These are phyloP conservation scores for Cryphonectria carpinicola DNA, from an alignment of 2,329 filamentous ascomycete species.

Conservation along the genomic window DNA sequence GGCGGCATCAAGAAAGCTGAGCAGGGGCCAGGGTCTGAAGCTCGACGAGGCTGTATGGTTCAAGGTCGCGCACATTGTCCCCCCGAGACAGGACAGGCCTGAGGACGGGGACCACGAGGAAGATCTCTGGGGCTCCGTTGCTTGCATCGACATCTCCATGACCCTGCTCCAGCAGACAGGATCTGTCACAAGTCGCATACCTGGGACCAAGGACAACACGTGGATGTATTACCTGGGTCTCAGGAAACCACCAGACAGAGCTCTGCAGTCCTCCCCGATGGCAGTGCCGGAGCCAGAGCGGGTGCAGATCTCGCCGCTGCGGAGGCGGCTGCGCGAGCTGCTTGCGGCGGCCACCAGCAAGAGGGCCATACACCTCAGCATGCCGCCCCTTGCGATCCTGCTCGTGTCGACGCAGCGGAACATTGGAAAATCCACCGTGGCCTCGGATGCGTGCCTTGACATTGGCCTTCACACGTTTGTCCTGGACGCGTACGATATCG, in stretches of 20 bases:
- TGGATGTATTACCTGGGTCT: slow-evolving; percentile 92
- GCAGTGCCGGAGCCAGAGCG: slow-evolving; percentile 51
- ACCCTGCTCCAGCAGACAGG: slow-evolving; percentile 93
- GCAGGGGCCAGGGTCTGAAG: slow-evolving; percentile 36
- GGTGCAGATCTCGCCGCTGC: slow-evolving; percentile 61
- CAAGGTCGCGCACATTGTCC: slow-evolving; percentile 75
- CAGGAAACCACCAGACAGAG: slow-evolving; percentile 63
- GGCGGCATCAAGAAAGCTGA: slow-evolving; percentile 45
- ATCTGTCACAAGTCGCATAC: slow-evolving; percentile 79
- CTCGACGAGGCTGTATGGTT: slow-evolving; percentile 84
- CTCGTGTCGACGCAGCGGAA: slow-evolving; percentile 90
- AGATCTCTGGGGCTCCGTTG: slow-evolving; percentile 83
- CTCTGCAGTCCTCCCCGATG: slow-evolving; percentile 43
- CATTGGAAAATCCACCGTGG: slow-evolving; percentile 87
- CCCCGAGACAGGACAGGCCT: slow-evolving; percentile 55
- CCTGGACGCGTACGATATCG: slow-evolving; percentile 90
- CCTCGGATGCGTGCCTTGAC: slow-evolving; percentile 78
- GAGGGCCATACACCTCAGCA: slow-evolving; percentile 80
- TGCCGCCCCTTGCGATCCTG: slow-evolving; percentile 87
- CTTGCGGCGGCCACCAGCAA: slow-evolving; percentile 88
- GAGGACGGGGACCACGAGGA: slow-evolving; percentile 62
- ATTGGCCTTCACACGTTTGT: slow-evolving; percentile 87
- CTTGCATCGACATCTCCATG: slow-evolving; percentile 81
- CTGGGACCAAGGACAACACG: slow-evolving; percentile 72
- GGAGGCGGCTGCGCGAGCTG: slow-evolving; percentile 77